phyloP scores from a whole-genome alignment of 306 rosid species.

The Trifolium dubium region DNA sequence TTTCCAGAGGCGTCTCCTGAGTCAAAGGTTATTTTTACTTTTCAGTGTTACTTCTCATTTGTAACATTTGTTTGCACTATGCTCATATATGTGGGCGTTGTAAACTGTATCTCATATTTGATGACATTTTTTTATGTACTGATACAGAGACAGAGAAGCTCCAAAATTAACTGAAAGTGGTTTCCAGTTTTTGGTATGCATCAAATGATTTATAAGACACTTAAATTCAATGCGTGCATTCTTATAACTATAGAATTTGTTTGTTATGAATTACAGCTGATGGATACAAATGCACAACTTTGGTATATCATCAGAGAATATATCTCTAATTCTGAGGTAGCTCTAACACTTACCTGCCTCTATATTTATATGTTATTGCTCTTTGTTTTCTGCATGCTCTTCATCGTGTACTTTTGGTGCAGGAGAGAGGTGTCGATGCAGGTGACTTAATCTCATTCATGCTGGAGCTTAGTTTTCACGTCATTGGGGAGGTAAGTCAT shows the following conservation, averaged over 20 bases:
- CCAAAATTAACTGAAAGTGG: constrained; percentile 93
- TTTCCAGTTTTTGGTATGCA: constrained; percentile 97
- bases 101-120: constrained; percentile 34
- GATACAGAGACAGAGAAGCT: constrained; percentile 81
- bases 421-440: constrained; percentile 88
- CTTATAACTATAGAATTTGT: constrained; percentile 44
- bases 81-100: constrained; percentile 18
- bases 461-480: constrained; percentile 97
- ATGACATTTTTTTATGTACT: constrained; percentile 31
- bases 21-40: constrained; percentile 68
- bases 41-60: constrained; percentile 34
- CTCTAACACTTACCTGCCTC: constrained; percentile 9
- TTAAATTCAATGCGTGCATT: constrained; percentile 44
- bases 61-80: constrained; percentile 1
- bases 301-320: constrained; percentile 98
- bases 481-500: constrained; percentile 80
- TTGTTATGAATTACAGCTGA: constrained; percentile 66
- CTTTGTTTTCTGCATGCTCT: constrained; percentile 29
- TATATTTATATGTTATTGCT: constrained; percentile 3
- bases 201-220: constrained; percentile 41
- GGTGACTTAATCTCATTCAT: constrained; percentile 89
- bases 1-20: constrained; percentile 88
- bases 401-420: constrained; percentile 46
- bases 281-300: constrained; percentile 97
- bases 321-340: constrained; percentile 93